Evolutionary conservation across 306 rosid genomes (phyloP).

Genomic region (Notholithocarpus densiflorus): DNA sequence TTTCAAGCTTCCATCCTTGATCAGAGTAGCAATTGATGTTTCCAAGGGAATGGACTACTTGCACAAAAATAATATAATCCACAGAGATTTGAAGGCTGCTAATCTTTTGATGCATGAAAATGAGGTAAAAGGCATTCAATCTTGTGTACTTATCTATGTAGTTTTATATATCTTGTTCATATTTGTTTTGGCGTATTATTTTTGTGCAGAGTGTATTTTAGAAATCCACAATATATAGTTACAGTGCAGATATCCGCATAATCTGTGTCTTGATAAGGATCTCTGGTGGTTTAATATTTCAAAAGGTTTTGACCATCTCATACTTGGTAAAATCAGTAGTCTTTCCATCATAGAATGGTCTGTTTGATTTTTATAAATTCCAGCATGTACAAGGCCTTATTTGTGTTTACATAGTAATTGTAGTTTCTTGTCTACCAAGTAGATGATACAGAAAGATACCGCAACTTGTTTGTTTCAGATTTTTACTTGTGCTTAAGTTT

Average conservation of each 20-base stretch:
- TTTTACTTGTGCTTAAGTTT: background rate
- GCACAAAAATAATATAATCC: constrained; percentile 97
- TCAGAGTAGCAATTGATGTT: constrained; percentile 87
- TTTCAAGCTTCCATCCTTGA: constrained; percentile 86
- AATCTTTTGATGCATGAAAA: constrained; percentile 99
- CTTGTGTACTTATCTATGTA: background rate
- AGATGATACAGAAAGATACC: background rate
- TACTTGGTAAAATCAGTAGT: background rate
- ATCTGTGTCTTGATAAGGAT: background rate
- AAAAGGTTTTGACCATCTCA: background rate
- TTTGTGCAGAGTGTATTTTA: background rate
- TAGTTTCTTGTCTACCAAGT: background rate
- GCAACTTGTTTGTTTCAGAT: background rate
- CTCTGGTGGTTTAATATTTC: background rate
- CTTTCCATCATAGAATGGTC: background rate
- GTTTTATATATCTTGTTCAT: background rate
- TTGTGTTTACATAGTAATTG: background rate
- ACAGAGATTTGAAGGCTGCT: constrained; percentile 98
- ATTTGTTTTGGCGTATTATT: background rate
- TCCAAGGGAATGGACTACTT: constrained; percentile 97
- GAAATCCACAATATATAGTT: background rate
- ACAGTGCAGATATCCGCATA: background rate
- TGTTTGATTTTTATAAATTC: background rate
- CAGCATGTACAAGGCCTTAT: background rate
- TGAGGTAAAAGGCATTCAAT: constrained; percentile 50